Percentiles rank a stretch among this genome's conserved stretches.
phyloP scores from a whole-genome alignment of 2,329 filamentous ascomycete species.

The Alternaria gaisen region DNA sequence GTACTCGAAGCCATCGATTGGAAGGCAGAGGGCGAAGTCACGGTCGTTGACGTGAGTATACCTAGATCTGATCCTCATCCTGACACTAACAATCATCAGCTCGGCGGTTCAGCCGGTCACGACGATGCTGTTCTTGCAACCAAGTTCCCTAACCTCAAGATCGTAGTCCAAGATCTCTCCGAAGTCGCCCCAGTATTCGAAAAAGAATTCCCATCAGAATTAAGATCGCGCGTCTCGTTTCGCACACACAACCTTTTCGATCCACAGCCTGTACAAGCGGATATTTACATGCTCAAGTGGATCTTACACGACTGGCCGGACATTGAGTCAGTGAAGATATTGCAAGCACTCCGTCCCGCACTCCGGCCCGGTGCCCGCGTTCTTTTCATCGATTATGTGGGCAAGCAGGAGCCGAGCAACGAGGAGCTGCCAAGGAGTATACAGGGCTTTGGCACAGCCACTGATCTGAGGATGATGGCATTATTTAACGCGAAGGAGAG shows the following conservation, averaged over 20 bases:
- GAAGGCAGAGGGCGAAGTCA: constrained; percentile 33
- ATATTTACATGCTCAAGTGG: constrained; percentile 66
- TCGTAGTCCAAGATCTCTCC: constrained; percentile 45
- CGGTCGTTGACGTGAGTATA: constrained; percentile 40
- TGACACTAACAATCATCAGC: constrained; percentile 17
- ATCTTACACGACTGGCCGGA: constrained; percentile 71
- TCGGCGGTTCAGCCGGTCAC: constrained; percentile 44
- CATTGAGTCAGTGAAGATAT: constrained; percentile 50
- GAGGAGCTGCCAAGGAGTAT: constrained; percentile 35
- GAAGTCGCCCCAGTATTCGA: constrained; percentile 37
- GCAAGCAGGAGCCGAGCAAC: constrained; percentile 40
- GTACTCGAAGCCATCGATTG: constrained; percentile 40
- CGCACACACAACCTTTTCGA: constrained; percentile 67
- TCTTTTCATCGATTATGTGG: constrained; percentile 52
- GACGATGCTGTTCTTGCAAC: constrained; percentile 41
- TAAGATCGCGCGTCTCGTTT: constrained; percentile 45
- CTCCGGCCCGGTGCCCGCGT: constrained; percentile 64
- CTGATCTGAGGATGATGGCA: constrained; percentile 62
- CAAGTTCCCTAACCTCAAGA: constrained; percentile 37
- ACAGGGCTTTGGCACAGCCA: constrained; percentile 43
- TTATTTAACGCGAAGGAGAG: constrained; percentile 61
- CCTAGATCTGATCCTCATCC: background rate
- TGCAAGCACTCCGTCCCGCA: constrained; percentile 61
- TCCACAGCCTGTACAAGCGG: constrained; percentile 62
- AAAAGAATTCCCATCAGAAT: constrained; percentile 31